Conservation (phyloP, 75 land plant genomes). For the Picea glauca region DNA sequence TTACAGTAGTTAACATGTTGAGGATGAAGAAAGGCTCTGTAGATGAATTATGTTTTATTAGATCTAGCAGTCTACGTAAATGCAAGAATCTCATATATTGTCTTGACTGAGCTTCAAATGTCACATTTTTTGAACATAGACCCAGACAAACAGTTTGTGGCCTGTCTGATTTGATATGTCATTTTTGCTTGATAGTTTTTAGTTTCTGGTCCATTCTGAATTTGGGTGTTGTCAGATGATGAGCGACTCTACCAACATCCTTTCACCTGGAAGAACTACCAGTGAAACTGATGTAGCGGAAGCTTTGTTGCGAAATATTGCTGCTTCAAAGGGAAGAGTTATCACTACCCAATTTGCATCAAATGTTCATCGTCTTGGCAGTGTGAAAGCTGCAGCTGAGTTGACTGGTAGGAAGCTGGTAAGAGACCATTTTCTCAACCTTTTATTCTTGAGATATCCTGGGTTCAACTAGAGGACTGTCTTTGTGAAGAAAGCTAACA, state of each 20-base stretch:
- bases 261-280: constrained; percentile 50
- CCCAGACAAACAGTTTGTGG: too few species aligned
- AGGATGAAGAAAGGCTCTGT: background rate
- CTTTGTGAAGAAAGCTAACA: background rate
- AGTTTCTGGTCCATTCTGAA: background rate
- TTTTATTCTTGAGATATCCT: background rate
- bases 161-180: background rate
- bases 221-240: constrained; percentile 35
- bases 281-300: constrained; percentile 57
- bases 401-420: constrained; percentile 50
- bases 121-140: too few species aligned
- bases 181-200: constrained; percentile 8
- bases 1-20: background rate
- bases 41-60: background rate
- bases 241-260: constrained; percentile 53
- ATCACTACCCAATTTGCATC: constrained; percentile 56
- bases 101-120: background rate
- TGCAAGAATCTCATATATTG: background rate
- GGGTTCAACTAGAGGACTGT: background rate
- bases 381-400: constrained; percentile 53
- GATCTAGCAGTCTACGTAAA: background rate
- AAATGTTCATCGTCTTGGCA: constrained; percentile 48
- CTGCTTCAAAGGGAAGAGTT: constrained; percentile 36
- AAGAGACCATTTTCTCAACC: background rate
- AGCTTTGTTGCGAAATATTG: constrained; percentile 30